Evolutionary conservation across 345 rosid species (phyloP).

Genomic region (Hibiscus syriacus): DNA sequence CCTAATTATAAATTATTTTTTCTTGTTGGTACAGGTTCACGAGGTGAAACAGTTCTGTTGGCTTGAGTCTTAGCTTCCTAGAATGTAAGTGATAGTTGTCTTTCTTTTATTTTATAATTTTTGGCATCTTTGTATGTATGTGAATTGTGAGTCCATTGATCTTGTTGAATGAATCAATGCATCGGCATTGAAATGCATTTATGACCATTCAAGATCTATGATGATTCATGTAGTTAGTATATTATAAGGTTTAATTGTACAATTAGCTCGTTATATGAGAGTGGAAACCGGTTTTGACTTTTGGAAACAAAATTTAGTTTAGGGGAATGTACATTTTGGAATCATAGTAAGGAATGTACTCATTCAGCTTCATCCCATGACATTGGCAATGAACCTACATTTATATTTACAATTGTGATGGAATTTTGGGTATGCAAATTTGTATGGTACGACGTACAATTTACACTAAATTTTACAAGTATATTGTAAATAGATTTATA

Average conservation of each 20-base stretch:
- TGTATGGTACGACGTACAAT: background rate
- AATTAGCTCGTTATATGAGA: background rate
- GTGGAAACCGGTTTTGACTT: background rate
- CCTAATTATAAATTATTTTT: background rate
- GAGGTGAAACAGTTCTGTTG: conserved; percentile 34
- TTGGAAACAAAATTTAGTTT: background rate
- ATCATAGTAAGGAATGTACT: background rate
- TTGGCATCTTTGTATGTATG: no score
- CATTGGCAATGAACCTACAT: background rate
- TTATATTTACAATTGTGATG: background rate
- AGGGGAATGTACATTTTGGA: background rate
- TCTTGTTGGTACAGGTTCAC: conserved; percentile 42
- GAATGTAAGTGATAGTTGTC: no score
- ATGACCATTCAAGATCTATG: conserved; percentile 6
- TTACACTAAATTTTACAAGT: no score
- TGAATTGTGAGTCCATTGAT: conserved; percentile 21
- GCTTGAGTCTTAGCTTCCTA: conserved; percentile 21
- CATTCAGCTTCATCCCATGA: background rate
- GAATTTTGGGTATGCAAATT: background rate
- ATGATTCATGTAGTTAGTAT: background rate
- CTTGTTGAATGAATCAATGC: conserved; percentile 11
- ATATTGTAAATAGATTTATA: no score
- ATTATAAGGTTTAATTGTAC: conserved; percentile 1
- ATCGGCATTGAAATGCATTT: background rate
- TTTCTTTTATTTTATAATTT: no score